phyloP scores from a whole-genome alignment of 805 yeast genomes.

The Candida michaelii region DNA sequence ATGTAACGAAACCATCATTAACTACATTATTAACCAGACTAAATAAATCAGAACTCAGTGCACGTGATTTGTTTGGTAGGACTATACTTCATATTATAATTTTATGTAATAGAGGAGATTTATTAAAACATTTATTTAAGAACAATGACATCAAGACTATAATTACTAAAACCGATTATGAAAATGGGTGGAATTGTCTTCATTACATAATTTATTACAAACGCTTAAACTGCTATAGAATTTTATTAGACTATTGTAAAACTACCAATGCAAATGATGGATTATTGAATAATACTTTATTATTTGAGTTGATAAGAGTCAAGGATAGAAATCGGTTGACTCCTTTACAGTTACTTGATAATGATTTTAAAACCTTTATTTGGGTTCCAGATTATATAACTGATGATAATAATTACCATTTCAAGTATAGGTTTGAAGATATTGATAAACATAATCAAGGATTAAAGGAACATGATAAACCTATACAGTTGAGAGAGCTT shows the following conservation, averaged over 20 bases:
- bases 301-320: conserved; percentile 43
- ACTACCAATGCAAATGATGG: conserved; percentile 7
- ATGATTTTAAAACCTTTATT: conserved; percentile 43
- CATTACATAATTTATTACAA: conserved; percentile 68
- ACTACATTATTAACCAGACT: conserved; percentile 8
- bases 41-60: conserved; percentile 14
- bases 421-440: conserved; percentile 22
- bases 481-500: conserved; percentile 7
- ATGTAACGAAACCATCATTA: conserved; percentile 4
- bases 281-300: conserved; percentile 20
- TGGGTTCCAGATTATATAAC: conserved; percentile 45
- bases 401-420: conserved; percentile 31
- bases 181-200: conserved; percentile 79
- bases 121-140: conserved; percentile 46
- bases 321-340: conserved; percentile 72
- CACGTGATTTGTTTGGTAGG: conserved; percentile 72
- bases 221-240: conserved; percentile 53
- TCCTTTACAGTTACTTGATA: conserved; percentile 65
- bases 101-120: conserved; percentile 47
- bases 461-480: not conserved
- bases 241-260: conserved; percentile 28
- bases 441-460: conserved; percentile 2
- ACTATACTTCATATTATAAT: conserved; percentile 59
- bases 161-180: conserved; percentile 53
- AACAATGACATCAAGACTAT: conserved; percentile 46